phyloP scores from a whole-genome alignment of 805 yeast genomes.

The Lachancea nothofagi region DNA sequence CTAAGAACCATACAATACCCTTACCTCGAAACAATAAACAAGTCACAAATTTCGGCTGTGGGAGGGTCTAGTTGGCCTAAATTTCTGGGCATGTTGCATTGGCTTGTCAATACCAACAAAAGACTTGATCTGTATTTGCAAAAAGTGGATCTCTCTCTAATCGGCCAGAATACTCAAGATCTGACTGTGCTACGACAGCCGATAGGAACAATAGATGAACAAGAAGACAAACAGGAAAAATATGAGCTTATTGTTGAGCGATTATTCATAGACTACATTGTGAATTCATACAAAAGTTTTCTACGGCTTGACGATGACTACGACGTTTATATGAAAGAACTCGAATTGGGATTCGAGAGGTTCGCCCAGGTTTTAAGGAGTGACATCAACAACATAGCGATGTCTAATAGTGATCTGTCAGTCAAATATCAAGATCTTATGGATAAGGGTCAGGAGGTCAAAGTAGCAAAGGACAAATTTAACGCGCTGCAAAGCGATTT shows the following conservation, averaged over 20 bases:
- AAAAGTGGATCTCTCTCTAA: constrained; percentile 21
- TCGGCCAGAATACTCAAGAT: constrained; percentile 29
- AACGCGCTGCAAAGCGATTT: constrained; percentile 66
- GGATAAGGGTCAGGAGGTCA: constrained; percentile 42
- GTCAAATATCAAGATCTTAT: constrained; percentile 38
- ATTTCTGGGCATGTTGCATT: constrained; percentile 74
- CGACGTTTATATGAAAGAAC: constrained; percentile 46
- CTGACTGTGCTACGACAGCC: constrained; percentile 25
- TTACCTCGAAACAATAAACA: constrained; percentile 69
- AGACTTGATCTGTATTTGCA: constrained; percentile 35
- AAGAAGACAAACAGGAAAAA: constrained; percentile 30
- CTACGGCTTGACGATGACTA: constrained; percentile 62
- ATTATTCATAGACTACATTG: constrained; percentile 54
- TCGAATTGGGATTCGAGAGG: constrained; percentile 49
- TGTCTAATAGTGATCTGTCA: constrained; percentile 38
- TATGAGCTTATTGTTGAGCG: constrained; percentile 36
- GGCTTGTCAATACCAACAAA: constrained; percentile 61
- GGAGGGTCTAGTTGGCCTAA: constrained; percentile 87
- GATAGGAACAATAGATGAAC: constrained; percentile 25
- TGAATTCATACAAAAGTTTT: constrained; percentile 62
- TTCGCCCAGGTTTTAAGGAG: constrained; percentile 45
- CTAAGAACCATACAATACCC: constrained; percentile 70
- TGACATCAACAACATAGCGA: constrained; percentile 40
- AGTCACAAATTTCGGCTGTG: constrained; percentile 83
- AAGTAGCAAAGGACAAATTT: constrained; percentile 49